Evolutionary conservation across 2,329 filamentous ascomycete species (phyloP), one percentile per base, ranked within the genome.

Genomic region (Fusarium clavum): DNA sequence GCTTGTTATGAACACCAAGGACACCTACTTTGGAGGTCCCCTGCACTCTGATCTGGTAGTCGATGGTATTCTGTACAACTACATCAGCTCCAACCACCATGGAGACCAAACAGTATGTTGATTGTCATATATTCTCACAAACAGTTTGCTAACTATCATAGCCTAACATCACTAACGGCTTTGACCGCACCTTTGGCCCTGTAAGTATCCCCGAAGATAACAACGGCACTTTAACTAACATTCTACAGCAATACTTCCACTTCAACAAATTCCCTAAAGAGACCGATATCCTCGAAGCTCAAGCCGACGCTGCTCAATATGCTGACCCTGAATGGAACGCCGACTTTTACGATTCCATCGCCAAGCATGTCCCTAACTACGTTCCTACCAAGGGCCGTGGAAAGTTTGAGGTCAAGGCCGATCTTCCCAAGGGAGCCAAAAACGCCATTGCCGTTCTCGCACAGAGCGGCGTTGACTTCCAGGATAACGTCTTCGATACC

Each of bases 31-130:
- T 72, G 86, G 86, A 11, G 89, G 88, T 0, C 88, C 88, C 0
- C 78, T 88, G 4, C 88, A 90, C 75, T 90, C 88, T 0, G 89
- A 91, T 71, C 78, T 91, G 8, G 84, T 84, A 0, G 89, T 91
- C 0, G 89, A 91, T 69, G 88, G 88, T 0, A 90, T 91, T 48
- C 83, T 91, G 0, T 90, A 91, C 75, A 90, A 91, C 73, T 91
- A 91, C 72, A 85, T 78, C 77, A 84, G 86, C 8, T 88, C 85
- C 0, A 90, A 90, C 63, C 88, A 91, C 68, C 88, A 91, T 57
- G 88, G 89, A 8, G 86, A 87, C 62, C 85, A 86, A 44, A 88
- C 86, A 16, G 74, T 76, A 30, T 40, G 73, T 51, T 5, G 10
- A 12, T 4, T 3, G 1, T 4, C 2, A 38, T 1, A 8, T 29